Base-by-base conservation (phyloP, 2,329 filamentous ascomycete species). In the Talaromyces sp. region DNA sequence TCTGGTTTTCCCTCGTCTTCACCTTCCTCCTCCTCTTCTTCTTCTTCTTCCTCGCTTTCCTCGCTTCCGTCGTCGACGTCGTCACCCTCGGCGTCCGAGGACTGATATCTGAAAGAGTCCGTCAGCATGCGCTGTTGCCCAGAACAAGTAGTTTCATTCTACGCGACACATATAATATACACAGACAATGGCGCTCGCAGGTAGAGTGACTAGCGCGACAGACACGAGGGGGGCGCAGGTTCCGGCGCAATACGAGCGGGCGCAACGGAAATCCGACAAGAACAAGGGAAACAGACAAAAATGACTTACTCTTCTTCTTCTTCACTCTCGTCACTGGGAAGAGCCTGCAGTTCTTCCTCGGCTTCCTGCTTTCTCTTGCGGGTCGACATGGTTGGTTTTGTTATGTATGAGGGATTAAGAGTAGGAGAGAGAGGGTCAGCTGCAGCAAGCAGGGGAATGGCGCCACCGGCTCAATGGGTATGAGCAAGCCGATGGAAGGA, bases 361-460 rank as follows among this genome's bases (percentile, higher is more conserved):
- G 78, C 72, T 33, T 82, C 79, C 64, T 78, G 77, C 73, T 79
- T 79, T 76, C 82, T 80, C 68, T 79, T 80, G 69, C 79, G 77
- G 66, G 79, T 80, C 27, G 78, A 73, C 79, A 81, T 81, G 36
- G 60, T 72, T 57, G 36, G 23, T 23, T 34, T 55, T 47, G 16
- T 36, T 10, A n/a, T 54, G 44, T n/a, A 59, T 23, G 33, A 27
- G 53, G 56, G 50, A 57, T 51, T 33, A 42, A 63, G 62, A 44
- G 56, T 47, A 28, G 54, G 34, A n/a, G 61, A 31, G 44, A 28
- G 12, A 36, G 50, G 23, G 23, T 23, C 23, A 23, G 23, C 23
- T 23, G 23, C 23, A 23, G 23, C 23, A 23, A 36, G 4, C 12
- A 36, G 34, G 54, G 14, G 33, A 56, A 34, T 55, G 30, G n/a